These are phyloP conservation scores for Aspergillus phoenicis DNA, from an alignment of 2,329 filamentous ascomycete genomes.

Conservation along the genomic window DNA sequence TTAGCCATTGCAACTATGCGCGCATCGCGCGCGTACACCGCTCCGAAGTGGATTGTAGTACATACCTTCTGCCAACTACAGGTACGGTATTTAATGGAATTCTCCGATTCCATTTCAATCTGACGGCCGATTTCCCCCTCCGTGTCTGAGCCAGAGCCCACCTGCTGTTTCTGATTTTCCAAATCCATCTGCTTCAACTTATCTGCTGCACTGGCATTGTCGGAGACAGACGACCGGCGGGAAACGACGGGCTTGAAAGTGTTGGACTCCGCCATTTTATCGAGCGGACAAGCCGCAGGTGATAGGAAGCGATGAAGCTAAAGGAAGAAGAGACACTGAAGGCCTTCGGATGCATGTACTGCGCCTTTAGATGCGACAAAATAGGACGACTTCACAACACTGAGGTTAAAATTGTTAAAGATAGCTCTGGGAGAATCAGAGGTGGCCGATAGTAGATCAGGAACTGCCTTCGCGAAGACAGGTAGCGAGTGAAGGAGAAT, in stretches of 20 bases:
- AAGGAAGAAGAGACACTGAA: slow-evolving; percentile 25
- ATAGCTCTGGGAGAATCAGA: background rate
- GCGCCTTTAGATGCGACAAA: slow-evolving; percentile 6
- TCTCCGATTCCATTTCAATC: slow-evolving; percentile 73
- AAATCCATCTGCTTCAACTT: slow-evolving; percentile 33
- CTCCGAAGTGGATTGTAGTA: slow-evolving; percentile 3
- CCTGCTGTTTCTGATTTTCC: slow-evolving; percentile 29
- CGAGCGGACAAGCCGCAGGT: slow-evolving; percentile 40
- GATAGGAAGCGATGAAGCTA: slow-evolving; percentile 34
- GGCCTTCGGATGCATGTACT: slow-evolving; percentile 41
- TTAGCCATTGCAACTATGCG: slow-evolving; percentile 1
- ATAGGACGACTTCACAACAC: background rate
- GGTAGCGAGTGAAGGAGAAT: background rate
- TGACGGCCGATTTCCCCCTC: slow-evolving; percentile 63
- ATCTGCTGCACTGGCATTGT: slow-evolving; percentile 26
- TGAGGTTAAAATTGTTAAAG: background rate
- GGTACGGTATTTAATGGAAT: slow-evolving; percentile 86
- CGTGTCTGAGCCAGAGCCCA: slow-evolving; percentile 35
- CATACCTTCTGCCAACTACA: slow-evolving; percentile 87
- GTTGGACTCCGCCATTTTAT: slow-evolving; percentile 43
- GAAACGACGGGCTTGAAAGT: slow-evolving; percentile 24
- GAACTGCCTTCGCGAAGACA: background rate
- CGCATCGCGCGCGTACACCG: background rate
- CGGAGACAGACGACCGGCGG: slow-evolving; percentile 24
- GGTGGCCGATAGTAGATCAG: background rate